These are phyloP conservation scores for Copromyces sp. DNA, from an alignment of 495 filamentous ascomycete genomes.

Conservation along the genomic window DNA sequence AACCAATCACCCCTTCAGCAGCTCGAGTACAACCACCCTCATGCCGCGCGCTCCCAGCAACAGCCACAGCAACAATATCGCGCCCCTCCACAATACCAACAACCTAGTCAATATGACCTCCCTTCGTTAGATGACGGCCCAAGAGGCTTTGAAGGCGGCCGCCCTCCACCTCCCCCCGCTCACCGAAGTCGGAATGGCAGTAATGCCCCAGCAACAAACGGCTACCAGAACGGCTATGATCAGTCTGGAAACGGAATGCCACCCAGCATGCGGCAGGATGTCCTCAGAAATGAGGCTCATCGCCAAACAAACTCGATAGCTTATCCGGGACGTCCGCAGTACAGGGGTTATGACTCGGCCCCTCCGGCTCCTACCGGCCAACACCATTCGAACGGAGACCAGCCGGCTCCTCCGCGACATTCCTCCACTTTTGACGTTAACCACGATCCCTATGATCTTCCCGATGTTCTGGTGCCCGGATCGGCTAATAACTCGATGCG, in stretches of 20 bases:
- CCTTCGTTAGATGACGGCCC: slow-evolving; percentile 8
- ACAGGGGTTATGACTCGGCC: slow-evolving; percentile 35
- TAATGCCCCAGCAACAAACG: slow-evolving; percentile 23
- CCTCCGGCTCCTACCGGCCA: slow-evolving; percentile 20
- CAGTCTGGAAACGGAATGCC: slow-evolving; percentile 21
- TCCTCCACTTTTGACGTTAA: slow-evolving; percentile 36
- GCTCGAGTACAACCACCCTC: slow-evolving; percentile 34
- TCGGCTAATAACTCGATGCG: not conserved
- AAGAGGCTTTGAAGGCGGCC: slow-evolving; percentile 18
- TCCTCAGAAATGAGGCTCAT: slow-evolving; percentile 38
- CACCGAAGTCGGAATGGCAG: slow-evolving; percentile 32
- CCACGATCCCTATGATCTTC: slow-evolving; percentile 23
- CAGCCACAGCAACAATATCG: slow-evolving; percentile 21
- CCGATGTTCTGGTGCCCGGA: not conserved
- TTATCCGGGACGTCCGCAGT: slow-evolving; percentile 38
- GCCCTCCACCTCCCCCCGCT: slow-evolving; percentile 36
- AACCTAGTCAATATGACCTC: slow-evolving; percentile 7
- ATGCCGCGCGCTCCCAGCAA: slow-evolving; percentile 21
- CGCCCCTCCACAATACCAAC: slow-evolving; percentile 15
- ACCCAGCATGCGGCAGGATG: slow-evolving; percentile 37
- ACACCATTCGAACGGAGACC: slow-evolving; percentile 22
- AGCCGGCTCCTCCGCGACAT: slow-evolving; percentile 30
- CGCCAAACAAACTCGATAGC: slow-evolving; percentile 28
- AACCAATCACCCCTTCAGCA: slow-evolving; percentile 33
- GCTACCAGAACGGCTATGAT: slow-evolving; percentile 25